Base-by-base conservation (phyloP, 768 basidiomycete genomes). In the Pleurotus pulmonarius region DNA sequence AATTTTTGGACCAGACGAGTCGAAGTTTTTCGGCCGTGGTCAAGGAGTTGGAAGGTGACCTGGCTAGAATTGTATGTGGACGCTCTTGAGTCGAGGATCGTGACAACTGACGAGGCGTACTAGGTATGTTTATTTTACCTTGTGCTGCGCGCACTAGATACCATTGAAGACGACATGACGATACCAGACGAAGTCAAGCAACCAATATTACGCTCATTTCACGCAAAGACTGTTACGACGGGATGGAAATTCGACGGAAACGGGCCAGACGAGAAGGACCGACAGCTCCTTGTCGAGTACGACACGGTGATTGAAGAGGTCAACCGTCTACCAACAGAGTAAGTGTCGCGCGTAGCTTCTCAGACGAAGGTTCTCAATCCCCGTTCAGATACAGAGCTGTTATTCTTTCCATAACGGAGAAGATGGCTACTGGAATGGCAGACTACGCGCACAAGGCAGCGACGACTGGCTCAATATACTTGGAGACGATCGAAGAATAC, bases 131-230 rank as follows among this genome's bases (percentile, higher is more conserved):
- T 98, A 58, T 98, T 97, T 72, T 99, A 98, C 72, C 83, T 98
- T 41, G 90, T 95, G 4, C 80, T 99, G 5, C 85, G 96, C 18
- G 97, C 86, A 4, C 77, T 98, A n/a, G 96, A 99, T 70, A 99
- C 96, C 3, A 83, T 99, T 60, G 96, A 98, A 70, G 96, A 99
- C 70, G 96, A 99, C 74, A 98, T 98, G 94, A 91, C 94, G 0
- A 83, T 99, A 56, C 80, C 91, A 0, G 92, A 94, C 70, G 74
- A 83, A 15, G 70, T 87, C 63, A 99, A 99, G 68, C 91, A 94
- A 54, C 88, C 92, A 2, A 65, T 98, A 25, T 78, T 99, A 34
- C 85, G 92, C 8, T 73, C 83, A 1, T 94, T 98, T 73, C 88
- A 95, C 73, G 70, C 84, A 64, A 83, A 88, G 63, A 87, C 90